A percentile compares a stretch with the other conserved stretches of the same genome.
Evolutionary conservation across 1,284 basidiomycete genomes (phyloP).

Genomic region (Volvariella volvacea): DNA sequence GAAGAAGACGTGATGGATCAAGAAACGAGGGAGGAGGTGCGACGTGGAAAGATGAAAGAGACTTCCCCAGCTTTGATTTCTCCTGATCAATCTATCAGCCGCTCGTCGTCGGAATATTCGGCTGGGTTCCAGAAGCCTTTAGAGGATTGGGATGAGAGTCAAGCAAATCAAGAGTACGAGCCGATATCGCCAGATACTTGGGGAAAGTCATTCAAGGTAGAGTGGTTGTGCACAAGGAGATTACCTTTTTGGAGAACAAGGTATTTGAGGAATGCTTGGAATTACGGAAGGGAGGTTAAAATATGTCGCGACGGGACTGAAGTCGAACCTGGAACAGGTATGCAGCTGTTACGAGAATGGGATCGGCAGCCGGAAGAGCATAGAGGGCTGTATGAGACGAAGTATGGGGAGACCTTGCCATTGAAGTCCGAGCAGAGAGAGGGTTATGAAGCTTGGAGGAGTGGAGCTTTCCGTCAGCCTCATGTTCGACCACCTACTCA

Average conservation of each 20-base stretch:
- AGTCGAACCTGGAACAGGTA: conserved; percentile 78
- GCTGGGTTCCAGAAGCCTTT: too few species aligned
- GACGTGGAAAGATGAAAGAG: conserved; percentile 9
- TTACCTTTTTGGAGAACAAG: conserved; percentile 77
- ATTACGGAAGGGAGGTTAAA: conserved; percentile 86
- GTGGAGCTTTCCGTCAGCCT: too few species aligned
- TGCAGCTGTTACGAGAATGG: conserved; percentile 76
- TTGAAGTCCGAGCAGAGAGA: too few species aligned
- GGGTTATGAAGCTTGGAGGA: too few species aligned
- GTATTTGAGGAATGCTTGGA: conserved; percentile 89
- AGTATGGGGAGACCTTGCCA: too few species aligned
- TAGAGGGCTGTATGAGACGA: too few species aligned
- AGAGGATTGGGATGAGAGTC: too few species aligned
- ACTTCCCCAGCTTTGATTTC: background rate
- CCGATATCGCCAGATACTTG: conserved; percentile 32
- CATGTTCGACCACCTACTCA: too few species aligned
- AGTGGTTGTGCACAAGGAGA: conserved; percentile 76
- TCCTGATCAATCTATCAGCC: too few species aligned
- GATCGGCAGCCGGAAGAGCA: background rate
- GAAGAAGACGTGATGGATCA: conserved; percentile 13
- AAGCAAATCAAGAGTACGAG: too few species aligned
- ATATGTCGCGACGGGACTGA: conserved; percentile 92
- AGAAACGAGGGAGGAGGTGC: conserved; percentile 9
- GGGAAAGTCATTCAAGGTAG: conserved; percentile 77
- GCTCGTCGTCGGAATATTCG: too few species aligned